phyloP scores from a whole-genome alignment of 208 protist species.

The Phytomonas francai region DNA sequence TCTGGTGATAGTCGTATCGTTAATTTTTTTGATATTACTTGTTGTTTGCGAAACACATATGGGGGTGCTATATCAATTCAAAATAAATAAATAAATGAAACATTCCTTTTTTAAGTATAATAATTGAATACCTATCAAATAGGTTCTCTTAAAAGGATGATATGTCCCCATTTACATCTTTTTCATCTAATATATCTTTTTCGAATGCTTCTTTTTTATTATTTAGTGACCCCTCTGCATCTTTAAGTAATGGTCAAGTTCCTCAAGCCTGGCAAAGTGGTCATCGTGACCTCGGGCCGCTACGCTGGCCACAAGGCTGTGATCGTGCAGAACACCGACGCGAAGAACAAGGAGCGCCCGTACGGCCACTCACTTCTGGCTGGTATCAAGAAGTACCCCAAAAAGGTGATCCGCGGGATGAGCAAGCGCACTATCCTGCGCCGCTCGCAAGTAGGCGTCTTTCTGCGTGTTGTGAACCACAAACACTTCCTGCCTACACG shows the following conservation, averaged over 20 bases:
- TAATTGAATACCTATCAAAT: not conserved
- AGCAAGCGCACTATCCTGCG: constrained; percentile 88
- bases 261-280: constrained; percentile 97
- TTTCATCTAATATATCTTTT: constrained; percentile 9
- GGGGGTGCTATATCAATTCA: not conserved
- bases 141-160: not conserved
- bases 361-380: constrained; percentile 95
- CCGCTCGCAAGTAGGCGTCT: constrained; percentile 92
- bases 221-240: constrained; percentile 8
- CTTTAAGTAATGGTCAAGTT: constrained; percentile 73
- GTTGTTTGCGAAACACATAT: not conserved
- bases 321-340: constrained; percentile 94
- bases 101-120: not conserved
- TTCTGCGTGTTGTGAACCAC: constrained; percentile 98
- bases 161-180: not conserved
- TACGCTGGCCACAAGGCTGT: constrained; percentile 98
- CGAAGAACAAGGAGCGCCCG: constrained; percentile 85
- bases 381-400: constrained; percentile 95
- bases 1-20: not conserved
- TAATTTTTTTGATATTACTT: not conserved
- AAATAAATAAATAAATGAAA: not conserved
- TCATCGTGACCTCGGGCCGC: constrained; percentile 95
- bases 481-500: constrained; percentile 98
- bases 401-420: constrained; percentile 93
- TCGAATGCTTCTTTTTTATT: constrained; percentile 13